A percentile compares a stretch with the other conserved stretches of the same genome.
These are phyloP conservation scores for Uronychia binucleata DNA, from an alignment of 73 alveolate genomes.

Conservation along the genomic window DNA sequence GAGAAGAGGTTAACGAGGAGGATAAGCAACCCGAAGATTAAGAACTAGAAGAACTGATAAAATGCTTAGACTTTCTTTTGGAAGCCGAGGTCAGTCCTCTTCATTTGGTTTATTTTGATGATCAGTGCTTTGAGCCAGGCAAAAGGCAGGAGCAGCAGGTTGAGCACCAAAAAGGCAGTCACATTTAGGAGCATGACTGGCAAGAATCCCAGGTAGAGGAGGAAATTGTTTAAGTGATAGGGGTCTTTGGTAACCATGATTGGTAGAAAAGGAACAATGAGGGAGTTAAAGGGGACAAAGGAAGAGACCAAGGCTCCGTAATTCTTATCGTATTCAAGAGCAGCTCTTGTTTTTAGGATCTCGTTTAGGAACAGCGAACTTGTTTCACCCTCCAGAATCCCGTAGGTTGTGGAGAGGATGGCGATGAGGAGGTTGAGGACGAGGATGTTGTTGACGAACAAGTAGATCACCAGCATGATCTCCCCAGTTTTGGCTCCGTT, in stretches of 20 bases:
- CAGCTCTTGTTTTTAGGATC: slow-evolving; percentile 14
- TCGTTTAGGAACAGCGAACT: slow-evolving; percentile 16
- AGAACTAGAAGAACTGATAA: neutral
- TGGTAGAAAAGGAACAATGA: neutral
- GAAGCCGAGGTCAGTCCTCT: slow-evolving; percentile 1
- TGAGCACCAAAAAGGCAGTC: neutral
- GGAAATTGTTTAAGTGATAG: neutral
- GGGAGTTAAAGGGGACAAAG: neutral
- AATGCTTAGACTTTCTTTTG: neutral
- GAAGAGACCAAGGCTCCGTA: slow-evolving; percentile 16
- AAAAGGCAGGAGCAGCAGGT: neutral
- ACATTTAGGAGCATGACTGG: neutral
- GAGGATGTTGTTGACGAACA: slow-evolving; percentile 21
- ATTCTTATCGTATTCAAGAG: slow-evolving; percentile 15
- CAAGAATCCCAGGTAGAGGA: slow-evolving; percentile 12
- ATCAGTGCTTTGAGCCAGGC: slow-evolving; percentile 14
- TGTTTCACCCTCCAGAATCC: slow-evolving; percentile 8
- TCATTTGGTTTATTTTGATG: slow-evolving; percentile 8
- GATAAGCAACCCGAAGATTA: neutral
- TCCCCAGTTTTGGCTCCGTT: slow-evolving; percentile 18
- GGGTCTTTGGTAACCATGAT: neutral
- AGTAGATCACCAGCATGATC: neutral
- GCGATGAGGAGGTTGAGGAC: slow-evolving; percentile 35
- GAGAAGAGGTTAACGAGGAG: neutral
- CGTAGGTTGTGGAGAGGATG: slow-evolving; percentile 17